Evolutionary conservation across 23 red algal species (phyloP).

Genomic region (Gracilaria gracilis): DNA sequence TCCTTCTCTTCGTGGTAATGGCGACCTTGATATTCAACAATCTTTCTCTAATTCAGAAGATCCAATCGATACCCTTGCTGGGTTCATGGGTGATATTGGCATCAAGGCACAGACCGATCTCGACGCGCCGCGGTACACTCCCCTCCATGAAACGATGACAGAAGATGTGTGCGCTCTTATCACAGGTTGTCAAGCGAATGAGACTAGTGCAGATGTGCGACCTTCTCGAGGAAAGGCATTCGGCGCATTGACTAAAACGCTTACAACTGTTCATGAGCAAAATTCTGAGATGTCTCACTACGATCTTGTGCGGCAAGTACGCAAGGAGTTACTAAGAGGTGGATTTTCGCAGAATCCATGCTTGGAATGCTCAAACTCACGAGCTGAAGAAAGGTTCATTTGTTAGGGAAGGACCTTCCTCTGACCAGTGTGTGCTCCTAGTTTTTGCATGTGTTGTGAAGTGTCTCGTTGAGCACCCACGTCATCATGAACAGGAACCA

Average conservation of each 20-base stretch:
- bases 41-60: constrained; percentile 4
- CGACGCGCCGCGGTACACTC: constrained; percentile 58
- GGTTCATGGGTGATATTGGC: constrained; percentile 39
- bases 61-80: constrained; percentile 31
- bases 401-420: constrained; percentile 55
- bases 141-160: constrained; percentile 40
- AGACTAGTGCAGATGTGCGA: constrained; percentile 86
- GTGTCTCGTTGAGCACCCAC: too few species aligned
- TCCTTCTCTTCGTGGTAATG: constrained; percentile 27
- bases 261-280: constrained; percentile 44
- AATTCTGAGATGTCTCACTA: constrained; percentile 74
- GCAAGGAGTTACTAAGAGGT: constrained; percentile 35
- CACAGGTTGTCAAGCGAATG: constrained; percentile 83
- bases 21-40: background rate
- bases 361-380: constrained; percentile 71
- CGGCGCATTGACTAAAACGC: constrained; percentile 79
- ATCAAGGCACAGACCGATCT: background rate
- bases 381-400: constrained; percentile 60
- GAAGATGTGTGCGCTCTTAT: constrained; percentile 79
- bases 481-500: too few species aligned
- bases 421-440: too few species aligned
- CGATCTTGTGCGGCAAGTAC: constrained; percentile 69
- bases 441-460: too few species aligned
- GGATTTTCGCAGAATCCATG: constrained; percentile 82
- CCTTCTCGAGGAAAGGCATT: constrained; percentile 69